Evolutionary conservation across 306 rosid species (phyloP).

Genomic region (Elaeagnus macrophylla): DNA sequence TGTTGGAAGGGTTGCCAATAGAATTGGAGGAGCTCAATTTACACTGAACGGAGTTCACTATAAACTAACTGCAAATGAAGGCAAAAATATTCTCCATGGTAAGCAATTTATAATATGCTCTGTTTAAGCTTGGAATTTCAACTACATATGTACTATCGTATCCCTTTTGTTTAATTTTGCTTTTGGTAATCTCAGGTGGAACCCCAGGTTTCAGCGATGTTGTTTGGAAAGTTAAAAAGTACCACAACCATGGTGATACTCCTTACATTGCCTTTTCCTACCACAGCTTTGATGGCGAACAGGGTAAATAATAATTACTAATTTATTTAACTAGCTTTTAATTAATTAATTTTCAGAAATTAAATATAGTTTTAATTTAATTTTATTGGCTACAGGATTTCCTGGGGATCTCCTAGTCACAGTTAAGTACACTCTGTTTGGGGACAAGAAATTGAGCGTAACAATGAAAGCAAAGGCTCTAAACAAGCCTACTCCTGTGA

Average conservation of each 20-base stretch:
- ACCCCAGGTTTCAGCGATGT: slow-evolving; percentile 69
- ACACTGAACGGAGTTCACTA: slow-evolving; percentile 47
- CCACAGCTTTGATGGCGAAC: slow-evolving; percentile 68
- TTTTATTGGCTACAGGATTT: slow-evolving; percentile 44
- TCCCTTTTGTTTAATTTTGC: not conserved
- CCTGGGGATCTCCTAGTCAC: slow-evolving; percentile 68
- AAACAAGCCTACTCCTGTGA: slow-evolving; percentile 81
- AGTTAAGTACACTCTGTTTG: slow-evolving; percentile 45
- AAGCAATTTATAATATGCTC: slow-evolving; percentile 1
- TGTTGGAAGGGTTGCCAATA: slow-evolving; percentile 81
- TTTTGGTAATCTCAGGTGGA: slow-evolving; percentile 43
- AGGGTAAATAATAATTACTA: slow-evolving; percentile 34
- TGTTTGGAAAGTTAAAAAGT: slow-evolving; percentile 53
- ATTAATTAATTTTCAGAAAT: not conserved
- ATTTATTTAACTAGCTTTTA: not conserved
- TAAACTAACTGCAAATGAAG: slow-evolving; percentile 61
- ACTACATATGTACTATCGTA: too few species aligned
- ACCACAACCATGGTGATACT: slow-evolving; percentile 31
- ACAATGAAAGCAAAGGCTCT: slow-evolving; percentile 63
- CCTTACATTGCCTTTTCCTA: slow-evolving; percentile 60
- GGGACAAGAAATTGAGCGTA: slow-evolving; percentile 33
- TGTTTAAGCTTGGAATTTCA: not conserved
- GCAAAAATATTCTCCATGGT: slow-evolving; percentile 81
- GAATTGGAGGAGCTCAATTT: slow-evolving; percentile 79
- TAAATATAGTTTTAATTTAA: not conserved